These are phyloP conservation scores for Macroventuria anomochaeta DNA, from an alignment of 2,329 filamentous ascomycete genomes.

Conservation along the genomic window DNA sequence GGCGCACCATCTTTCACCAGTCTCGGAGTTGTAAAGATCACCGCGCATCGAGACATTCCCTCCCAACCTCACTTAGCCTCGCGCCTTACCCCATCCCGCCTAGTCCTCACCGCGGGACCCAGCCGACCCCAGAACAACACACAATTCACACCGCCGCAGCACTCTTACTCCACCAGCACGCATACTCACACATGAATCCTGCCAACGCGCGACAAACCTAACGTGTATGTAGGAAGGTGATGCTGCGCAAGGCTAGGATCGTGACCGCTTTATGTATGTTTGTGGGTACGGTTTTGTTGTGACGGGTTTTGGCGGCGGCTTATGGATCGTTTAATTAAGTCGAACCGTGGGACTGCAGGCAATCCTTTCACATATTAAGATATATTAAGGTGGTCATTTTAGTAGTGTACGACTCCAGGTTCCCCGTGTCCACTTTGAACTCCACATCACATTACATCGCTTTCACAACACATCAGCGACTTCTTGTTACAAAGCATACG, in stretches of 20 bases:
- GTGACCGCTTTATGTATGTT: conserved; percentile 18
- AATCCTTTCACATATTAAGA: conserved; percentile 1
- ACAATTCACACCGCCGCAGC: conserved; percentile 15
- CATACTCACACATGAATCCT: conserved; percentile 1
- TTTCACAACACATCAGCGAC: too few relatives aligned
- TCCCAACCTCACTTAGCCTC: conserved; percentile 4
- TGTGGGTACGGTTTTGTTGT: not conserved
- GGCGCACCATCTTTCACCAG: not conserved
- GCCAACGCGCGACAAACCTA: conserved; percentile 1
- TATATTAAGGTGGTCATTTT: conserved; percentile 13
- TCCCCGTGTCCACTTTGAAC: conserved; percentile 9
- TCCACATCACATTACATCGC: not conserved
- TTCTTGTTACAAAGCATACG: too few relatives aligned
- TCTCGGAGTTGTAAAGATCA: not conserved
- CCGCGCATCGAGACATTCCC: conserved; percentile 4
- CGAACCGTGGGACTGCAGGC: conserved; percentile 4
- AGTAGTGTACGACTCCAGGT: conserved; percentile 4
- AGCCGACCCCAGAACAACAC: conserved; percentile 17
- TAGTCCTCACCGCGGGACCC: conserved; percentile 9
- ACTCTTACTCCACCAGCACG: not conserved
- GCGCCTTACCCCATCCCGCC: not conserved
- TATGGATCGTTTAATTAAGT: not conserved
- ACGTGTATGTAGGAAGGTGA: conserved; percentile 1
- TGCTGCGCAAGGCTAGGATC: conserved; percentile 8
- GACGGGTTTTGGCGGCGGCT: conserved; percentile 3